A percentile compares a stretch with the other conserved stretches of the same genome.
Conservation (phyloP, 768 basidiomycete genomes). For the Kwoniella sp. region DNA sequence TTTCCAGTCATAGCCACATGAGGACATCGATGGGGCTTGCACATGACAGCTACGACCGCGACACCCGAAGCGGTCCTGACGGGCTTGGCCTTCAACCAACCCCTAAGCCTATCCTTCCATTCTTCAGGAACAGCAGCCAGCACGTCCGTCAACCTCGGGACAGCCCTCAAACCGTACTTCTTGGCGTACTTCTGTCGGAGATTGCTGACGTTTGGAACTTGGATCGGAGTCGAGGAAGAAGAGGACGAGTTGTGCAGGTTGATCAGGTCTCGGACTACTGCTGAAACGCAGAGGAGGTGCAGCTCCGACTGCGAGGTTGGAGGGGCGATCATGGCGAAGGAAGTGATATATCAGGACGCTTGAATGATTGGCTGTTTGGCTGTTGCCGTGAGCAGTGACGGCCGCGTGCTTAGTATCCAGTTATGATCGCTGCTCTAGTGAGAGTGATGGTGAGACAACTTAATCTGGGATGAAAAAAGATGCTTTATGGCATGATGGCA, state of each 20-base stretch:
- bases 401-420: too few species aligned
- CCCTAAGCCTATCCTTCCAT: slow-evolving; percentile 86
- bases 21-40: slow-evolving; percentile 98
- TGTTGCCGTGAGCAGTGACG: background rate
- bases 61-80: slow-evolving; percentile 97
- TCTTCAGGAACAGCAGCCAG: slow-evolving; percentile 98
- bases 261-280: slow-evolving; percentile 91
- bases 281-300: slow-evolving; percentile 85
- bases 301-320: slow-evolving; percentile 77
- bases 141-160: slow-evolving; percentile 93
- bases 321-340: slow-evolving; percentile 42
- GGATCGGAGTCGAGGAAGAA: slow-evolving; percentile 48
- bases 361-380: slow-evolving; percentile 3
- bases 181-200: slow-evolving; percentile 86
- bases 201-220: slow-evolving; percentile 83
- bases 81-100: slow-evolving; percentile 87
- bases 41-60: slow-evolving; percentile 99
- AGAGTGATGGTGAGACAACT: slow-evolving; percentile 1
- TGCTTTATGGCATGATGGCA: background rate
- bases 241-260: slow-evolving; percentile 49
- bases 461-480: background rate
- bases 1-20: slow-evolving; percentile 99
- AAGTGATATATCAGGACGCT: slow-evolving; percentile 8
- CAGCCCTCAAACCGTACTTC: slow-evolving; percentile 80
- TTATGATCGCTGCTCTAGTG: background rate